Conservation (phyloP, 2,329 filamentous ascomycete genomes). For the Exophiala dermatitidis region DNA sequence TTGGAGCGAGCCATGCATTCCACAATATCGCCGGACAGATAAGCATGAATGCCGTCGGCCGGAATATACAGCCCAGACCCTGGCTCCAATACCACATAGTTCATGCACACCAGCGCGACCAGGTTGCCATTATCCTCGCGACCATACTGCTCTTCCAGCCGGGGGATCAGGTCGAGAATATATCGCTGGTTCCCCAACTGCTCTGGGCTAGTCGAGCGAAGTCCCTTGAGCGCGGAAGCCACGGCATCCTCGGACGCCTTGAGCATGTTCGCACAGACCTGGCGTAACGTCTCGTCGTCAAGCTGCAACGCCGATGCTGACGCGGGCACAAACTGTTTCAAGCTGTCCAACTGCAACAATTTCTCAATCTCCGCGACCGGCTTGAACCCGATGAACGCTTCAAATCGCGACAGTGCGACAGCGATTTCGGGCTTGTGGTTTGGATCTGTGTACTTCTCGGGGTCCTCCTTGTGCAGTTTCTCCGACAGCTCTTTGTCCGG, state of each 20-base stretch:
- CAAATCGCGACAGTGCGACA: constrained; percentile 62
- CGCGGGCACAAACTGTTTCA: constrained; percentile 48
- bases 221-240: constrained; percentile 45
- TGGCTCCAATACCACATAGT: constrained; percentile 58
- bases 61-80: constrained; percentile 65
- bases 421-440: constrained; percentile 80
- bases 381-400: constrained; percentile 71
- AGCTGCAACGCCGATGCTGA: constrained; percentile 29
- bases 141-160: constrained; percentile 59
- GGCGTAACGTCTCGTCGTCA: constrained; percentile 52
- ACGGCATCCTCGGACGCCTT: constrained; percentile 48
- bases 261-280: constrained; percentile 51
- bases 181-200: constrained; percentile 49
- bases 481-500: constrained; percentile 61
- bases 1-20: constrained; percentile 72
- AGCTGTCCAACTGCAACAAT: constrained; percentile 49
- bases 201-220: constrained; percentile 44
- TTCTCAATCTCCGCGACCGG: constrained; percentile 53
- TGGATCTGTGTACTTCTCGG: constrained; percentile 59
- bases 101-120: constrained; percentile 66
- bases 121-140: constrained; percentile 58
- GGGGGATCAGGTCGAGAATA: constrained; percentile 57
- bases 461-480: constrained; percentile 57
- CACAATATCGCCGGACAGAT: constrained; percentile 65
- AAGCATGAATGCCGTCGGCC: constrained; percentile 67